Evolutionary conservation across 257 asterid genomes (phyloP), one percentile per base, ranked within the genome.

Genomic region (Nicotiana obtusifolia): DNA sequence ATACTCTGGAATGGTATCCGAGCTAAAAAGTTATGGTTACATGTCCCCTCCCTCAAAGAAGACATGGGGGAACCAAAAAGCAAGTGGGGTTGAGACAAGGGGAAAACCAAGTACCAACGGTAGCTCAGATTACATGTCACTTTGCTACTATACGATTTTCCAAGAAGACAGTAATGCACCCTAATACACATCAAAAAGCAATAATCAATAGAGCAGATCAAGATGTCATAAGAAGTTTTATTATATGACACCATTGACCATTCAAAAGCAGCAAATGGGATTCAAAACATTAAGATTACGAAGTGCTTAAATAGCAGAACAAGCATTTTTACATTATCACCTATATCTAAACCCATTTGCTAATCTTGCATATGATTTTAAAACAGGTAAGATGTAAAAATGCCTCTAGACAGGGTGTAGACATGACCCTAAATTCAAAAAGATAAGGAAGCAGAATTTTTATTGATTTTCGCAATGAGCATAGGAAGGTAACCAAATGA

Each of bases 401-500:
- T 44, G 35, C 35, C 19, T 71, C 59, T 22, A 22, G 35, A 44
- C 4, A 1, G 60, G 22, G 35, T 44, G 78, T n/a, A 73, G 49
- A 73, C 24, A 4, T 49, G 41, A 24, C 31, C 41, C 79, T 47
- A 73, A 15, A 24, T 24, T 71, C 24, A 44, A 71, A 64, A 69
- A 11, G 14, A 22, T 7, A 71, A 41, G 33, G 20, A 20, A 3
- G 13, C 35, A 14, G 7, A 69, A 41, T 11, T 68, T 20, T 44
- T 41, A 20, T 5, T 71, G 78, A 22, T 22, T 20, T 7, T 47
- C 15, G 41, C 7, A 24, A 49, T 73, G 79, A 73, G 44, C 56
- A 77, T n/a, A 81, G 30, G 81, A 68, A n/a, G 57, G 37, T 71
- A 76, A 76, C 41, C 81, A 73, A 52, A 66, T 71, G 83, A 62